Percentiles rank a stretch among this genome's conserved stretches.
These are phyloP conservation scores for Ascosphaera apis DNA, from an alignment of 2,329 filamentous ascomycete species.

Conservation along the genomic window DNA sequence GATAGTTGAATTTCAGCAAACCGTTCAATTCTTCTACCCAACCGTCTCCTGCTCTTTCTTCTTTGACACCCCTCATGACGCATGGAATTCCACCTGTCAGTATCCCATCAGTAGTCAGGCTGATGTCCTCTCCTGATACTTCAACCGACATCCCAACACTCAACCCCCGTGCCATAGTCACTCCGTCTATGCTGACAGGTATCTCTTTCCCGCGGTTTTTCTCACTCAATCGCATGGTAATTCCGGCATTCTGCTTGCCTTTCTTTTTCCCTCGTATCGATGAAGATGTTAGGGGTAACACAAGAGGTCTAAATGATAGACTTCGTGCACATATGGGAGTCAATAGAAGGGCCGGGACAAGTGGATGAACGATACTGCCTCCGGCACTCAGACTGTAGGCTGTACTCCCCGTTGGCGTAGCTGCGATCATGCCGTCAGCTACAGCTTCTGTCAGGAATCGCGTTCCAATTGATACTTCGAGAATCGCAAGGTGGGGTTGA, in stretches of 20 bases:
- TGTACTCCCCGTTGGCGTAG: conserved; percentile 82
- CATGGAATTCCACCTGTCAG: conserved; percentile 73
- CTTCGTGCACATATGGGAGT: conserved; percentile 89
- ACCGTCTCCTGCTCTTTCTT: conserved; percentile 47
- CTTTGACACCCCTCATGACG: conserved; percentile 44
- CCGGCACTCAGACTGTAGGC: conserved; percentile 88
- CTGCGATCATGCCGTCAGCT: conserved; percentile 83
- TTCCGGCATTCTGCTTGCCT: conserved; percentile 11
- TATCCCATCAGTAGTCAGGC: conserved; percentile 24
- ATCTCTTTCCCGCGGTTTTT: conserved; percentile 56
- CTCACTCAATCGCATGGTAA: conserved; percentile 59
- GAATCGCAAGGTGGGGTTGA: conserved; percentile 71
- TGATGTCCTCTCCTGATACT: conserved; percentile 67
- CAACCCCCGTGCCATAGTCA: conserved; percentile 40
- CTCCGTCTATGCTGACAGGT: conserved; percentile 59
- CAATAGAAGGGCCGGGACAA: conserved; percentile 68
- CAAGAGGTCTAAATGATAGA: conserved; percentile 74
- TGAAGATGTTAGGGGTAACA: conserved; percentile 58
- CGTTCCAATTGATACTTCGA: conserved; percentile 75
- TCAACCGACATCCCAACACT: conserved; percentile 61
- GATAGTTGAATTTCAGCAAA: conserved; percentile 89
- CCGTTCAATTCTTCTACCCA: conserved; percentile 94
- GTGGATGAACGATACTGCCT: conserved; percentile 79
- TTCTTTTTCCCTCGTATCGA: neutral
- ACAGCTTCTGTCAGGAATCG: conserved; percentile 83